phyloP scores from a whole-genome alignment of 208 protist species.

The Blastocrithidia nonstop region DNA sequence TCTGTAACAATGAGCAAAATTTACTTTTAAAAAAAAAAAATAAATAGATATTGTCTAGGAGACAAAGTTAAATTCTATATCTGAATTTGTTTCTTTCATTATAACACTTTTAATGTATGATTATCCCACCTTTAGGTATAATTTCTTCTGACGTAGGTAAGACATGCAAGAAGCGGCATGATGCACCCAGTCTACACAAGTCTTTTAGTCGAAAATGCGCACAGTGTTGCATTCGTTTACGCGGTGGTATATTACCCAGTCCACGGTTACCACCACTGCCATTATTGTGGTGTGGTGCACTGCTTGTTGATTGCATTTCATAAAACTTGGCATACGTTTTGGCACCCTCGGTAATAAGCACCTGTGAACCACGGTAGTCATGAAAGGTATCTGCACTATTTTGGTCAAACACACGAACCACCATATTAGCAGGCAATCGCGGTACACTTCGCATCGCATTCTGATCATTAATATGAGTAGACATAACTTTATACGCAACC shows the following conservation, averaged over 20 bases:
- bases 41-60: conserved; percentile 4
- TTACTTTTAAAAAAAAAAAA: conserved; percentile 2
- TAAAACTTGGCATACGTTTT: conserved; percentile 39
- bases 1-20: background rate
- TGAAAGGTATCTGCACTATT: conserved; percentile 53
- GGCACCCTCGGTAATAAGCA: conserved; percentile 59
- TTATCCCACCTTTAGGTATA: conserved; percentile 14
- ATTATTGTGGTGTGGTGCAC: no score
- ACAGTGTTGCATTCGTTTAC: conserved; percentile 79
- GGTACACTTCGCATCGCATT: conserved; percentile 24
- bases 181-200: conserved; percentile 59
- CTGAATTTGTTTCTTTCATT: conserved; percentile 3
- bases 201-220: conserved; percentile 74
- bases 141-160: conserved; percentile 20
- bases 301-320: conserved; percentile 32
- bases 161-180: conserved; percentile 75
- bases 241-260: conserved; percentile 23
- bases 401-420: conserved; percentile 67
- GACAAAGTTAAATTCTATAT: background rate
- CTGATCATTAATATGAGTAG: conserved; percentile 47
- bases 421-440: conserved; percentile 39
- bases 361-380: conserved; percentile 45
- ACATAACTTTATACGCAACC: conserved; percentile 8
- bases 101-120: conserved; percentile 2
- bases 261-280: no score